Conservation (phyloP, 106 monocot species). For the Dactylorhiza incarnata region DNA sequence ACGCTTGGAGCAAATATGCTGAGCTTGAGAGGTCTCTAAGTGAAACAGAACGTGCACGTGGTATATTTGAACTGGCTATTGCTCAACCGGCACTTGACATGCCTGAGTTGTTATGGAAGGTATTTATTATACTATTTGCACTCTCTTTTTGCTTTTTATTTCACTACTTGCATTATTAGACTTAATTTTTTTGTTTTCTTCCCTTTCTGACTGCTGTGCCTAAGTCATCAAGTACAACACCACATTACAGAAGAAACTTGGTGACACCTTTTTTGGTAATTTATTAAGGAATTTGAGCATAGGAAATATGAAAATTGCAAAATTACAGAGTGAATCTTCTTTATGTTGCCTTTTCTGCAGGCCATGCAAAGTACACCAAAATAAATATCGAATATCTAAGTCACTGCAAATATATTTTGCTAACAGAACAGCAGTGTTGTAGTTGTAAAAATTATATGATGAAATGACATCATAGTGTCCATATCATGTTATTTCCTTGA, state of each 20-base stretch:
- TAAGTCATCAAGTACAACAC: neutral
- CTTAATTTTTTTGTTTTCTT: neutral
- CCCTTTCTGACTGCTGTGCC: neutral
- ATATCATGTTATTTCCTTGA: neutral
- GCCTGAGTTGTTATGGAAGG: conserved; percentile 98
- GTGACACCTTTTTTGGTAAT: neutral
- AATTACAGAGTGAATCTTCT: neutral
- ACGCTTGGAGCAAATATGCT: conserved; percentile 97
- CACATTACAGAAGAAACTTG: neutral
- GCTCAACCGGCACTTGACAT: conserved; percentile 84
- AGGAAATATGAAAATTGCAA: neutral
- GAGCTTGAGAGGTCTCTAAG: conserved; percentile 70
- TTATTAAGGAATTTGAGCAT: neutral
- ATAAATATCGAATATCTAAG: neutral
- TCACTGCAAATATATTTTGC: neutral
- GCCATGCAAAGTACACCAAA: neutral
- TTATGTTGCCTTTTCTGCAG: neutral
- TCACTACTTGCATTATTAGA: neutral
- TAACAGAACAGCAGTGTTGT: neutral
- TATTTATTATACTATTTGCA: conserved; percentile 11
- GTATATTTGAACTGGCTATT: conserved; percentile 84
- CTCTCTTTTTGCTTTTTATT: neutral
- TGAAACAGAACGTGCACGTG: conserved; percentile 83
- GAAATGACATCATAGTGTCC: neutral
- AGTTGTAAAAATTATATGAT: neutral